Evolutionary conservation across 176 grass and related monocot genomes (phyloP), one percentile per base, ranked within the genome.

Genomic region (Bolboschoenus planiculmis): DNA sequence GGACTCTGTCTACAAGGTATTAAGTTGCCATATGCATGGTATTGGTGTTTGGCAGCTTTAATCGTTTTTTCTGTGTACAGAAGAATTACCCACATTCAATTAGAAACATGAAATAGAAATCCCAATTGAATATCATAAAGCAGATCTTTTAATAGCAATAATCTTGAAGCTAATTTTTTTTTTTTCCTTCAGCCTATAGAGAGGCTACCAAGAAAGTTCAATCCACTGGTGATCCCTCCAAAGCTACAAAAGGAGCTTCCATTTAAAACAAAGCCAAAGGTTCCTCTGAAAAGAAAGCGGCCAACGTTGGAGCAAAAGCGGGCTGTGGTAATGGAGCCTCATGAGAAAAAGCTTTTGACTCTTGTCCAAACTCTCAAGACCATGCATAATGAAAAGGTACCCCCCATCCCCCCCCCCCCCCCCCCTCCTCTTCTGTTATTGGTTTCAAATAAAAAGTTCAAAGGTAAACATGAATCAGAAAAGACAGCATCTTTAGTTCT

Each of bases 1-100:
- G 73, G 96, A 99, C 83, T 99, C 96, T 1, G 83, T 81, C 81
- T 99, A 93, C 86, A 93, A 95, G 96, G 96, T 95, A 79, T 13
- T 68, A 15, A 79, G 10, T 24, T 82, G 57, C 6, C 48, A 79
- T 34, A 33, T 81, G 27, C 58, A 84, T 54, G 24, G 2, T 77
- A 79, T 27, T 63, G 6, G n/a, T 74, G 14, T 44, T 85, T 48
- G 6, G 10, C 83, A 54, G 56, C 16, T 71, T 79, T 42, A 16
- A 56, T 30, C n/a, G 21, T 40, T 70, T 74, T 31, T 16, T 20
- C 30, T 80, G 16, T 58, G 23, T 44, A 43, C 15, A 10, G 48
- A 61, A 40, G 10, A 42, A 37, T 39, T 21, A 40, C 7, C 65
- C 5, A 37, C 65, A 21, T 20, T 7, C 59, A 62, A 30, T 47